Evolutionary conservation across 768 basidiomycete species (phyloP).

Genomic region (Pleurotus tuber-regium): DNA sequence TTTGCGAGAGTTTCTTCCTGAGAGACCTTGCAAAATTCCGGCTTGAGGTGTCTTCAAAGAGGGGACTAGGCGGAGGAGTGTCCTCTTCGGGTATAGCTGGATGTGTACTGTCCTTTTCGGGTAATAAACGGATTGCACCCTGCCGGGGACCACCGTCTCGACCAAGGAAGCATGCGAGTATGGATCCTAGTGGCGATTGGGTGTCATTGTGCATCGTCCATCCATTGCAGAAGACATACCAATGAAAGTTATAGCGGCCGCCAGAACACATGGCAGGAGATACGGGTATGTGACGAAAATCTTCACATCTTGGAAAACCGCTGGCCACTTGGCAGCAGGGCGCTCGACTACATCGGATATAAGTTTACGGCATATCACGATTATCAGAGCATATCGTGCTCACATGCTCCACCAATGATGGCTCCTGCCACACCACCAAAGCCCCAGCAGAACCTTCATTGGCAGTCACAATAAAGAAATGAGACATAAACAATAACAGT

Average conservation of each 20-base stretch:
- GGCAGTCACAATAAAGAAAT: conserved; percentile 7
- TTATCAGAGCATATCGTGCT: conserved; percentile 22
- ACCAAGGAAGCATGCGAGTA: conserved; percentile 86
- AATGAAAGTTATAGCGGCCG: conserved; percentile 69
- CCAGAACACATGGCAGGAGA: conserved; percentile 80
- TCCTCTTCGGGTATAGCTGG: conserved; percentile 70
- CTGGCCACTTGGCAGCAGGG: conserved; percentile 86
- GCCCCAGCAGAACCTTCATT: conserved; percentile 86
- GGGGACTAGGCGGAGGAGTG: conserved; percentile 40
- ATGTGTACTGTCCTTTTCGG: conserved; percentile 61
- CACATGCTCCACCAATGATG: conserved; percentile 81
- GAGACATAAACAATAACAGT: conserved; percentile 5
- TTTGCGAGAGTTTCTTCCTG: conserved; percentile 48
- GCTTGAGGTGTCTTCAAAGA: conserved; percentile 40
- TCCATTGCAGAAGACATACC: conserved; percentile 40
- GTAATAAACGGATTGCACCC: conserved; percentile 78
- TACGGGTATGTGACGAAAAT: conserved; percentile 86
- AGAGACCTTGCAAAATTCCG: conserved; percentile 39
- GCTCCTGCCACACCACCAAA: conserved; percentile 92
- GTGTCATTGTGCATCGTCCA: conserved; percentile 8
- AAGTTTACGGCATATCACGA: neutral
- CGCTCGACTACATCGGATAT: conserved; percentile 59
- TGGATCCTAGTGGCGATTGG: conserved; percentile 52
- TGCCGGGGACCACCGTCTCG: conserved; percentile 88
- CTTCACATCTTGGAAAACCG: conserved; percentile 58